Evolutionary conservation across 2,329 filamentous ascomycete species (phyloP).

Genomic region (Monosporascus ibericus): DNA sequence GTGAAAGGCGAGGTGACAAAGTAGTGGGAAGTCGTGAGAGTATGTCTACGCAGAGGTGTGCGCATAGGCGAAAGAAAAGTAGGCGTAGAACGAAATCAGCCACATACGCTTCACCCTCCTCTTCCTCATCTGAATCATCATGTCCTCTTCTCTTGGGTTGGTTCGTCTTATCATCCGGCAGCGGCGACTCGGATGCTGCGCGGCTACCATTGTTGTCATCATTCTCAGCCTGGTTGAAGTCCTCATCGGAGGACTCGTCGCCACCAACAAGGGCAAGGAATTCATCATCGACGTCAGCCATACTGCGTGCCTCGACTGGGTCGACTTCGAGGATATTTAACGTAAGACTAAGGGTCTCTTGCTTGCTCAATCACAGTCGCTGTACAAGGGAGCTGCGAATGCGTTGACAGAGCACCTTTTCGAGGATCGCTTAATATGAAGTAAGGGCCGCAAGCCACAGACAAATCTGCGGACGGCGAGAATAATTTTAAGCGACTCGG

Average conservation of each 20-base stretch:
- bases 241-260: conserved; percentile 56
- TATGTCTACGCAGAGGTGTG: not conserved
- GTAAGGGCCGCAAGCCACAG: too few species aligned
- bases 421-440: too few species aligned
- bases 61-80: conserved; percentile 9
- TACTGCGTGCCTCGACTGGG: conserved; percentile 32
- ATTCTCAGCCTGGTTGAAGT: conserved; percentile 43
- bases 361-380: not conserved
- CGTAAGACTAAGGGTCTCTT: not conserved
- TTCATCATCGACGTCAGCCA: conserved; percentile 91
- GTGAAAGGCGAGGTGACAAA: not conserved
- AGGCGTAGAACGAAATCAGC: not conserved
- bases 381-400: not conserved
- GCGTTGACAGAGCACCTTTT: not conserved
- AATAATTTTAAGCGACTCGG: too few species aligned
- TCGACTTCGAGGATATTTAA: not conserved
- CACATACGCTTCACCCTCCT: conserved; percentile 80
- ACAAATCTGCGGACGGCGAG: too few species aligned
- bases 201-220: conserved; percentile 47
- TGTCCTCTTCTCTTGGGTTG: conserved; percentile 46
- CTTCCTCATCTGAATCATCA: conserved; percentile 58
- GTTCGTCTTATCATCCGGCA: conserved; percentile 30
- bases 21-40: not conserved
- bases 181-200: conserved; percentile 48
- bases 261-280: conserved; percentile 88